Base-by-base conservation (phyloP, 1,139 yeast species). In the Sugiyamaella xylanicola region DNA sequence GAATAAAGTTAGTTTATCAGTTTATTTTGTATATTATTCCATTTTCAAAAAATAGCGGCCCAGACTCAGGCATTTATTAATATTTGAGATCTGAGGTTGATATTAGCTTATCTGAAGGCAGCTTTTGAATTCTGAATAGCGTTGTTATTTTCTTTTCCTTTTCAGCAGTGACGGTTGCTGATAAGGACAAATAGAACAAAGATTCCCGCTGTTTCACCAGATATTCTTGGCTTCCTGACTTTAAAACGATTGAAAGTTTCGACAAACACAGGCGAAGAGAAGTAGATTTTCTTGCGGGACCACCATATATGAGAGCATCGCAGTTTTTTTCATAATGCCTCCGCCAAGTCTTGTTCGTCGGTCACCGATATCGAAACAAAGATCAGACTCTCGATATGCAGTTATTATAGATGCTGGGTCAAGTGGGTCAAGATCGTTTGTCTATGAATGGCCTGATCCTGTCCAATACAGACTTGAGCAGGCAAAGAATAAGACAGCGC, bases 331-430 rank as follows among this genome's bases (percentile, higher is more conserved):
- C 19, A 21, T 17, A 46, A 45, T 45, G 40, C 29, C 49, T n/a
- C 48, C 25, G 25, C 49, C 49, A 16, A 22, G 22, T 46, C 1
- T 36, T 16, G 22, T 37, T 19, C 35, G 19, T 21, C 27, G 50
- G 27, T 46, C 50, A 8, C 50, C 50, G 8, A 46, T 46, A 11
- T 32, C 29, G 9, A 22, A 32, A 19, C 32, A 36, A 13, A 22
- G 16, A 17, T 11, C 32, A 15, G 42, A 46, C 7, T 48, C 53
- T 4, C 40, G 40, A 32, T 87, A 87, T 69, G 85, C 88, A 1
- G 81, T 89, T 2, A 78, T 89, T 7, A 81, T 89, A 5, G 96
- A 89, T 68, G 87, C 95, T 0, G 96, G 96, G 0, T 87, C 95
- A 1, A 84, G 83, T 53, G 96, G 96, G 0, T 84, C 95, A 0